Base-by-base conservation (phyloP, 768 basidiomycete genomes). In the Lactarius hatsudake region DNA sequence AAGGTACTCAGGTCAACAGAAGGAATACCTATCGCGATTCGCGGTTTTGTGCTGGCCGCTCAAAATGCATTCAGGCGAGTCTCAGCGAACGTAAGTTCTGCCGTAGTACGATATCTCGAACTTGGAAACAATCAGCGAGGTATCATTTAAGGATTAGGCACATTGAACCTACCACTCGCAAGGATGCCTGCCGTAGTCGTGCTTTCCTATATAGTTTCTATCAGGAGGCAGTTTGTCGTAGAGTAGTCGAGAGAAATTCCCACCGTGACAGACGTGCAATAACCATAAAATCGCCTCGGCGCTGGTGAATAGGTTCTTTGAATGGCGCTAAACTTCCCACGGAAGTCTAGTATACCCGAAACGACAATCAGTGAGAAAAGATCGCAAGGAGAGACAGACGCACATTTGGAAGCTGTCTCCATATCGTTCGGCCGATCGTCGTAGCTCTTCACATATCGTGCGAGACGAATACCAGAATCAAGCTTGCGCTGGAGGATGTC, bases 241-340 rank as follows among this genome's bases (percentile, higher is more conserved):
- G 30, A 48, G 36, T 48, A 62, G 7, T n/a, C 59, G 26, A 28
- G 59, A 55, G 23, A 13, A 26, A 40, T 23, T 71, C 82, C 26
- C 70, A 87, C 86, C 48, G 90, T 91, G 36, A 91, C 88, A 43
- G 87, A 88, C 23, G 89, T 91, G 70, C 86, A 88, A 73, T 89
- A 91, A 13, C 86, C 86, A 71, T 91, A 91, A 71, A 91, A 91
- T 72, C 89, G 89, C 57, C 90, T 81, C 59, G 89, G 89, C 45
- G 80, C 81, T 1, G 87, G 89, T 3, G 89, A 90, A 72, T 88
- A 86, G 74, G 90, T 89, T 69, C 90, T 79, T 71, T 90, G 90
- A 28, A 91, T 90, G 15, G 88, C 89, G 69, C 81, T 84, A 71
- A 91, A 91, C 74, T 90, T 90, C 74, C 85, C 80, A 58, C 84